Percentiles rank a stretch among this genome's conserved stretches.
phyloP scores from a whole-genome alignment of 805 yeast species.

The Sungouiella blattae region DNA sequence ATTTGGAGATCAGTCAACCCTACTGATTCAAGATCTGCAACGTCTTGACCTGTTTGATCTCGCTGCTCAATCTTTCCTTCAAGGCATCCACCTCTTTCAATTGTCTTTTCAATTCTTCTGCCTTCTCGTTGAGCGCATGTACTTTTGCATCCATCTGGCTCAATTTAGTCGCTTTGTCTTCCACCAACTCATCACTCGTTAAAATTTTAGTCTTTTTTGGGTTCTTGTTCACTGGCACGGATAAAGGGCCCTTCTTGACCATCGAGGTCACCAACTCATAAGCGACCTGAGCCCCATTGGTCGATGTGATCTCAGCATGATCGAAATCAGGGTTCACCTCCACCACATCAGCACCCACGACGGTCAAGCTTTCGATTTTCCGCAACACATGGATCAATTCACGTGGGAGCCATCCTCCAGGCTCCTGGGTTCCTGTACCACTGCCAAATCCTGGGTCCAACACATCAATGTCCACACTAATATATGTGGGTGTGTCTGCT shows the following conservation, averaged over 20 bases:
- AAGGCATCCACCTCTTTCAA: constrained; percentile 9
- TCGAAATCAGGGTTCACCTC: constrained; percentile 66
- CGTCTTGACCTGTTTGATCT: too few relatives aligned
- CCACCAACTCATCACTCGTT: not conserved
- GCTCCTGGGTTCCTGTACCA: constrained; percentile 59
- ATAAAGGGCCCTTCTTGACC: constrained; percentile 55
- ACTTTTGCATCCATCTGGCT: not conserved
- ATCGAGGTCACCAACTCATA: constrained; percentile 70
- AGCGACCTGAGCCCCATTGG: constrained; percentile 69
- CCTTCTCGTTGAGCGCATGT: constrained; percentile 1
- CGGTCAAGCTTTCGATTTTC: constrained; percentile 38
- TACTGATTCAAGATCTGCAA: too few relatives aligned
- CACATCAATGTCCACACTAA: constrained; percentile 74
- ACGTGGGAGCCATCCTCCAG: constrained; percentile 57
- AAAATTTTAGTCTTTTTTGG: constrained; percentile 3
- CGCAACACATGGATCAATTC: constrained; percentile 49
- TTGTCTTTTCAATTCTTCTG: constrained; percentile 2
- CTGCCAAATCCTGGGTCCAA: constrained; percentile 57
- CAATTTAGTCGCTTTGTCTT: not conserved
- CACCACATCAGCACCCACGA: constrained; percentile 56
- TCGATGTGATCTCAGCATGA: constrained; percentile 60
- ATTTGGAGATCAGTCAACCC: too few relatives aligned
- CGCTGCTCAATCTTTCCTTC: too few relatives aligned
- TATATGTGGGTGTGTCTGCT: constrained; percentile 61
- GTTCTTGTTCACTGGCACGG: constrained; percentile 9